These are phyloP conservation scores for Cruciata laevipes DNA, from an alignment of 257 asterid genomes.

Conservation along the genomic window DNA sequence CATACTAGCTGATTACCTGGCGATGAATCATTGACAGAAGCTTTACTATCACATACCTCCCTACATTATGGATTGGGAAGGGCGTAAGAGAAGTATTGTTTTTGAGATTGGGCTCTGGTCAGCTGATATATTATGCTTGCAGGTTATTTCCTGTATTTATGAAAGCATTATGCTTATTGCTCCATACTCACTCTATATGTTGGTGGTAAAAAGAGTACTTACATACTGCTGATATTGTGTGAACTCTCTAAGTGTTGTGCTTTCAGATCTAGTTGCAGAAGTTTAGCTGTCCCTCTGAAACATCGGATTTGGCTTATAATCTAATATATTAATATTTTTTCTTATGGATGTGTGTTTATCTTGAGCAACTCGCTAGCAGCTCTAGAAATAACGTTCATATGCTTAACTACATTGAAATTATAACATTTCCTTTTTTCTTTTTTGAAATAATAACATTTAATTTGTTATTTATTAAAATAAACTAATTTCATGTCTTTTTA, in stretches of 20 bases:
- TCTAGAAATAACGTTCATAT: too few relatives aligned
- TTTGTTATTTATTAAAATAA: background rate
- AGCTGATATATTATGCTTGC: slow-evolving; percentile 87
- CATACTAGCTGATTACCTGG: slow-evolving; percentile 85
- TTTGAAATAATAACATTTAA: too few relatives aligned
- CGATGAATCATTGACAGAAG: slow-evolving; percentile 49
- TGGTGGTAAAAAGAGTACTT: background rate
- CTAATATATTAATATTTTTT: background rate
- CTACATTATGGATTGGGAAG: slow-evolving; percentile 74
- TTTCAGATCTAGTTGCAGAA: background rate
- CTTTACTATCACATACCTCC: slow-evolving; percentile 81
- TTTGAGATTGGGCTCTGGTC: slow-evolving; percentile 99
- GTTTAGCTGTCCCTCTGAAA: background rate
- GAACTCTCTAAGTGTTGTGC: background rate
- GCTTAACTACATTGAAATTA: too few relatives aligned
- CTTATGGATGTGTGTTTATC: background rate
- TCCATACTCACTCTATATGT: background rate
- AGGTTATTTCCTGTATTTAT: slow-evolving; percentile 40
- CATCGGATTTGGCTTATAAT: background rate
- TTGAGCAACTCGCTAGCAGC: too few relatives aligned
- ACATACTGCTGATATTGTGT: background rate
- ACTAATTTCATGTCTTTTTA: background rate
- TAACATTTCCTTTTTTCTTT: too few relatives aligned
- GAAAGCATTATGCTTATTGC: background rate
- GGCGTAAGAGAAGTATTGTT: slow-evolving; percentile 70